These are phyloP conservation scores for Calonectria pauciramosa DNA, from an alignment of 2,329 filamentous ascomycete species.

Conservation along the genomic window DNA sequence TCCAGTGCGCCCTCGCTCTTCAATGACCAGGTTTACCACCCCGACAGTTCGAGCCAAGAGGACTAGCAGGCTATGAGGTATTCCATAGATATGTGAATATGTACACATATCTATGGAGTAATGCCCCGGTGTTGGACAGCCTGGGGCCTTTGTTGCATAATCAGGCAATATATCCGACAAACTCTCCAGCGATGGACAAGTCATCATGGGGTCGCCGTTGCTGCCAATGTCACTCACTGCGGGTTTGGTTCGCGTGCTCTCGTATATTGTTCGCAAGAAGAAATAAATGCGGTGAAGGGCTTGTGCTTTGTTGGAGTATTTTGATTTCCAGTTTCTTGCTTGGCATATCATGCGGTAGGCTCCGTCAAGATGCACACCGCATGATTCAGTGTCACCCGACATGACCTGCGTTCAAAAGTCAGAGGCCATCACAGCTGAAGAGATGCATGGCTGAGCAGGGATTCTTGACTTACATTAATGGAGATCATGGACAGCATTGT, in stretches of 20 bases:
- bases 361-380: slow-evolving; percentile 39
- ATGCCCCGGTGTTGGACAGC: not conserved
- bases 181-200: not conserved
- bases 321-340: slow-evolving; percentile 32
- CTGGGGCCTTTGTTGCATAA: not conserved
- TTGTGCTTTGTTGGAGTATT: slow-evolving; percentile 33
- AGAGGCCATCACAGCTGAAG: not conserved
- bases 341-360: slow-evolving; percentile 37
- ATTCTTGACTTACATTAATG: slow-evolving; percentile 36
- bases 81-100: slow-evolving; percentile 1
- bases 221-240: not conserved
- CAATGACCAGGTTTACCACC: not conserved
- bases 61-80: slow-evolving; percentile 10
- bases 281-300: slow-evolving; percentile 44
- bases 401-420: slow-evolving; percentile 32
- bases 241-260: slow-evolving; percentile 31
- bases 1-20: not conserved
- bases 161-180: not conserved
- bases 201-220: not conserved
- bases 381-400: slow-evolving; percentile 41
- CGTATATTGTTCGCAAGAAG: slow-evolving; percentile 41
- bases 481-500: slow-evolving; percentile 48
- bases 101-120: slow-evolving; percentile 4
- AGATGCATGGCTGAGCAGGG: not conserved
- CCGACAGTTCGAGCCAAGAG: slow-evolving; percentile 27